Evolutionary conservation across 305 asterid species (phyloP).

Genomic region (Caryopteris hybrid): DNA sequence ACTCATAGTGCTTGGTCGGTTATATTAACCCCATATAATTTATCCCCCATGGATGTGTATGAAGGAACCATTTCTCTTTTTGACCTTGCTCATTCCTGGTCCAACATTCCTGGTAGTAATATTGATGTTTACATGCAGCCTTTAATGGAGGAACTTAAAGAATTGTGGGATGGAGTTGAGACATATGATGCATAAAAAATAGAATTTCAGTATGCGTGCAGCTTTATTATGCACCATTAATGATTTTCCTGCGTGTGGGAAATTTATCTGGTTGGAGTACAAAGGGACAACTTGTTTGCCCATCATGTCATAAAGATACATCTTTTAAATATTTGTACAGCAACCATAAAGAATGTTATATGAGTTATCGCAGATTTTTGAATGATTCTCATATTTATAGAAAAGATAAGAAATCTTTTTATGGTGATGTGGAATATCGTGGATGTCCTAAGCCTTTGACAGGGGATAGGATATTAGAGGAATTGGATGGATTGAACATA

Average conservation of each 20-base stretch:
- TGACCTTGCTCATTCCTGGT: neutral
- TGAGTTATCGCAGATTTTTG: neutral
- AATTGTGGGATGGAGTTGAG: neutral
- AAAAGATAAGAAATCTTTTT: neutral
- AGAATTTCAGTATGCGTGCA: neutral
- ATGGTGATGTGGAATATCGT: neutral
- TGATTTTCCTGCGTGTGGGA: neutral
- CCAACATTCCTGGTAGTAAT: too few relatives aligned
- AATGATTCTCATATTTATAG: neutral
- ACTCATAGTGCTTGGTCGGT: conserved; percentile 20
- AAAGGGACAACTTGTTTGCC: neutral
- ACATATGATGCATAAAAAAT: neutral
- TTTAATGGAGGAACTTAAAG: neutral
- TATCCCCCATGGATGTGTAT: too few relatives aligned
- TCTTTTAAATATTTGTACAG: neutral
- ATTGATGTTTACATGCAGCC: too few relatives aligned
- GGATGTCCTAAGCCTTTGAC: neutral
- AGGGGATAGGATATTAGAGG: too few relatives aligned
- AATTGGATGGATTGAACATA: too few relatives aligned
- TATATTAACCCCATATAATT: neutral
- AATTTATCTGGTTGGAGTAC: neutral
- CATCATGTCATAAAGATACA: neutral
- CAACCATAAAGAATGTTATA: neutral
- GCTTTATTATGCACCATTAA: neutral
- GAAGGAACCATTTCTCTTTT: neutral